Evolutionary conservation across 257 asterid genomes (phyloP).

Genomic region (Haberlea rhodopensis): DNA sequence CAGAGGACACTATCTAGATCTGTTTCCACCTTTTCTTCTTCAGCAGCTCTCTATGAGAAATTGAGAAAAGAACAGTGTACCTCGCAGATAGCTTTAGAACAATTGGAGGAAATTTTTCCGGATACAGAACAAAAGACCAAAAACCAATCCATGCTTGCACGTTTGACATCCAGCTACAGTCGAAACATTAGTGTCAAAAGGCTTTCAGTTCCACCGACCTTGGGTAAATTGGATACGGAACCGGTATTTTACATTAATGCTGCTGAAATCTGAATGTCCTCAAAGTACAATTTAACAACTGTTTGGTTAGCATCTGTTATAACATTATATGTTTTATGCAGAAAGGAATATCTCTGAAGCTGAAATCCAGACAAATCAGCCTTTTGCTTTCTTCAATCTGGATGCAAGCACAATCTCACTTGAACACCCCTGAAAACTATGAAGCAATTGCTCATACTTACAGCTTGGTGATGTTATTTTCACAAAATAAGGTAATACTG

Average conservation of each 20-base stretch:
- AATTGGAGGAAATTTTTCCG: conserved; percentile 33
- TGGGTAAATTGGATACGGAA: conserved; percentile 48
- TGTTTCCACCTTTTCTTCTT: conserved; percentile 66
- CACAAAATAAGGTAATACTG: conserved; percentile 56
- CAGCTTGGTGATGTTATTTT: conserved; percentile 64
- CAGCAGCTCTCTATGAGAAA: conserved; percentile 61
- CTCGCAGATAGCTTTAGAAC: conserved; percentile 38
- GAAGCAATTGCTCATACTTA: conserved; percentile 78
- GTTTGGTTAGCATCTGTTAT: conserved; percentile 24
- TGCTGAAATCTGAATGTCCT: conserved; percentile 23
- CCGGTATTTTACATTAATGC: conserved; percentile 38
- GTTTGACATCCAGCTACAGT: conserved; percentile 60
- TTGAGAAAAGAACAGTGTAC: conserved; percentile 39
- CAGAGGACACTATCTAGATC: conserved; percentile 68
- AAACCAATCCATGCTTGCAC: conserved; percentile 50
- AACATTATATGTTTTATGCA: conserved; percentile 35
- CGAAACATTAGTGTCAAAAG: conserved; percentile 40
- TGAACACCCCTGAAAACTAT: conserved; percentile 59
- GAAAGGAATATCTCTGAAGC: conserved; percentile 64
- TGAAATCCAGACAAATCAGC: conserved; percentile 66
- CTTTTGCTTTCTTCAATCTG: conserved; percentile 76
- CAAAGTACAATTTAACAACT: conserved; percentile 11
- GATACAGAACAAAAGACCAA: conserved; percentile 36
- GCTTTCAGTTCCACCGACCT: conserved; percentile 40
- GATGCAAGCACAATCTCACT: conserved; percentile 63